Conservation (phyloP, 352 stramenopile species). For the Globisporangium yorkense region DNA sequence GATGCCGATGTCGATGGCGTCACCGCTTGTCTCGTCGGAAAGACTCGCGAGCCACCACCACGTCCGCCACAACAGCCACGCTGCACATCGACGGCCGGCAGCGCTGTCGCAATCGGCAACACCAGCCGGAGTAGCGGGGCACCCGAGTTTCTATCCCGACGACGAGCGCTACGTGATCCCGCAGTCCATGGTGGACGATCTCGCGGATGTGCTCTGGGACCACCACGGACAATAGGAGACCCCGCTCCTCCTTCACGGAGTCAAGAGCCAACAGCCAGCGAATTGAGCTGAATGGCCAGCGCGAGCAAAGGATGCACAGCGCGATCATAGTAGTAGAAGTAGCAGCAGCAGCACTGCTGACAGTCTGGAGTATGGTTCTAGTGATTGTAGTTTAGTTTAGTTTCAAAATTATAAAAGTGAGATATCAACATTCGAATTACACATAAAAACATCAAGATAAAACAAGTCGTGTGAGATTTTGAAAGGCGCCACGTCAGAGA, state of each 20-base stretch:
- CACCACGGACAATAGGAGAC: background rate
- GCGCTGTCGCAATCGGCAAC: background rate
- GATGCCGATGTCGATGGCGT: constrained; percentile 1
- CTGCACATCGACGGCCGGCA: background rate
- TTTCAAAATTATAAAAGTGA: no score
- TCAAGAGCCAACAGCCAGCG: background rate
- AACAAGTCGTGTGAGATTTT: no score
- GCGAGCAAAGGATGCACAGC: background rate
- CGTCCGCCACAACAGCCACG: background rate
- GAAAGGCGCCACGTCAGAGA: no score
- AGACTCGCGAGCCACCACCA: constrained; percentile 1
- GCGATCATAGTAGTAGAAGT: background rate
- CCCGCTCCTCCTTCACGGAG: background rate
- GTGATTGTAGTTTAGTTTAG: no score
- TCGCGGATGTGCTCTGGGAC: constrained; percentile 13
- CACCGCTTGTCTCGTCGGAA: constrained; percentile 9
- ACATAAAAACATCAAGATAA: no score
- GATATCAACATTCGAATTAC: no score
- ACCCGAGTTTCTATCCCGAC: constrained; percentile 1
- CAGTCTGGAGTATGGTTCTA: no score
- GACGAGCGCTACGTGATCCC: constrained; percentile 7
- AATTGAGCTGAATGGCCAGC: constrained; percentile 7
- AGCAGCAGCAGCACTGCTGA: no score
- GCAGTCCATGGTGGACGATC: constrained; percentile 12
- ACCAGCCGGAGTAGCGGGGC: background rate